Conservation (phyloP, 164 flowering plant species). For the Dillenia turbinata region DNA sequence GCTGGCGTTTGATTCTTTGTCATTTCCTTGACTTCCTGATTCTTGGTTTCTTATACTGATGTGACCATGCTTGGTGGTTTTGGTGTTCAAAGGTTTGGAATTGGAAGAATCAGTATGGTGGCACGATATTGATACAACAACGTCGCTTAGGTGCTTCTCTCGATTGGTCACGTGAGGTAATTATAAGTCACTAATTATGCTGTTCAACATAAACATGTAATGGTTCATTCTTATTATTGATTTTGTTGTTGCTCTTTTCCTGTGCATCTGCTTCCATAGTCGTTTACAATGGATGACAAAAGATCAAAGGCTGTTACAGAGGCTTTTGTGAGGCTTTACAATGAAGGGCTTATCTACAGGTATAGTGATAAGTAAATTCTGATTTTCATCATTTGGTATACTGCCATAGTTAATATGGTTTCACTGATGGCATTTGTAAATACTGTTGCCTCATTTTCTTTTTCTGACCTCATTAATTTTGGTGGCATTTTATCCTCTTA, state of each 20-base stretch:
- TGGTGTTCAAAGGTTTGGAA: constrained; percentile 73
- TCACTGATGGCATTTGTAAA: too few relatives aligned
- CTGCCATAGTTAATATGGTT: too few relatives aligned
- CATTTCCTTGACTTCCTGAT: background rate
- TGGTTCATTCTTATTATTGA: background rate
- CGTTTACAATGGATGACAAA: constrained; percentile 90
- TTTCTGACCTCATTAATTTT: too few relatives aligned
- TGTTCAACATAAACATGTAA: too few relatives aligned
- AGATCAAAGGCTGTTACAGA: constrained; percentile 90
- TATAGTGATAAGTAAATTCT: constrained; percentile 12
- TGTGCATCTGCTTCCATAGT: constrained; percentile 32
- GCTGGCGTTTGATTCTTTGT: constrained; percentile 4
- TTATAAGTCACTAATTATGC: background rate
- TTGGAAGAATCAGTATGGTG: constrained; percentile 89
- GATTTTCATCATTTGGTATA: too few relatives aligned
- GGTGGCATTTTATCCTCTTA: too few relatives aligned
- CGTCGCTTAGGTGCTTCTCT: constrained; percentile 92
- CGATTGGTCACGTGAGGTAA: constrained; percentile 99
- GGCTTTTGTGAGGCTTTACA: constrained; percentile 84
- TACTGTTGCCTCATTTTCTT: too few relatives aligned
- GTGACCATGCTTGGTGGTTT: background rate
- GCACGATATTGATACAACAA: constrained; percentile 72
- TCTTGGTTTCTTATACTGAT: background rate
- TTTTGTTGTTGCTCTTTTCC: constrained; percentile 3
- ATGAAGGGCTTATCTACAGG: constrained; percentile 88